Base-by-base conservation (phyloP, 2,329 filamentous ascomycete genomes). In the Rutstroemia sp. region DNA sequence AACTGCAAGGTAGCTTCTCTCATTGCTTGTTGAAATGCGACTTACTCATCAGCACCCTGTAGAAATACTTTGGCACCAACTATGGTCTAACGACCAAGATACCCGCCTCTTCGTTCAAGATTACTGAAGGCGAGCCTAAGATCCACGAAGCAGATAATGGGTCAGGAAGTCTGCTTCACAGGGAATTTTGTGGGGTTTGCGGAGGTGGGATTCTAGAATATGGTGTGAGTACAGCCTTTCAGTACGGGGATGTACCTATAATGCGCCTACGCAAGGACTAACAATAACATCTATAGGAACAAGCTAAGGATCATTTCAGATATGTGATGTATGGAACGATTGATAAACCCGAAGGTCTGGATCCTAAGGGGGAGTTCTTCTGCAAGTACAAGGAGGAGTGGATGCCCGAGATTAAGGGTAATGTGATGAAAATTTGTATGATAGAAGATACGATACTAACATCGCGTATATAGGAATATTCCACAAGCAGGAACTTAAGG, bases 301-400 rank as follows among this genome's bases (percentile, higher is more conserved):
- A 76, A 61, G 71, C 78, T 9, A 74, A 73, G 18, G 74, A 77
- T 42, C 37, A 50, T 54, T 73, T 73, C 54, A 67, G 71, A n/a
- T 75, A 75, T 50, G 62, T 75, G 27, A 69, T 74, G 59, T 74
- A 72, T 66, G 78, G 79, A 1, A 77, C 77, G 0, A 66, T 81
- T 4, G 77, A 81, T 56, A 71, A 78, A 19, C 75, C 74, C 0
- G 74, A 76, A 14, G 71, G 67, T 51, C 65, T 80, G 9, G 74
- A 76, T 5, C 78, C 78, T 0, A 80, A 79, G 62, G 78, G 77
- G 0, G 78, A 81, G 60, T 81, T 81, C 68, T 81, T 79, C 61
- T 79, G 77, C 64, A 77, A 71, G 52, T 65, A 70, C 41, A 68
- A 76, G 56, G 69, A 72, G 5, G 66, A 61, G 1, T 81, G 79